A percentile compares a stretch with the other conserved stretches of the same genome.
Conservation (phyloP, 139 green algal species). For the Tetradesmus obliquus region DNA sequence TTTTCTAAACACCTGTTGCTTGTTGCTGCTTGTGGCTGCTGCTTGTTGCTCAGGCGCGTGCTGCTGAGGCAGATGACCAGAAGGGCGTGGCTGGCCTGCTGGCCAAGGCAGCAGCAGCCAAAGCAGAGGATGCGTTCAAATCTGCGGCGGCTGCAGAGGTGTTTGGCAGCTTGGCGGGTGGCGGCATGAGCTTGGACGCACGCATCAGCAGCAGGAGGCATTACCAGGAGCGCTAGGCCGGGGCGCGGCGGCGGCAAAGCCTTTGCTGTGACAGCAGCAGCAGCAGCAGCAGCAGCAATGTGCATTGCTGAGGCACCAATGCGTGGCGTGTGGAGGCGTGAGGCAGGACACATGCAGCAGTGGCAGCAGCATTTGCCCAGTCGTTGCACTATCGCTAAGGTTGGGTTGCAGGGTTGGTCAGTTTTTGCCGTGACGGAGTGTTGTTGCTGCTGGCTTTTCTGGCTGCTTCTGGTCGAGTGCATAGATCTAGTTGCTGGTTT, state of each 20-base stretch:
- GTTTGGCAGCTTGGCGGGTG: slow-evolving; percentile 49
- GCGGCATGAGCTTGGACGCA: slow-evolving; percentile 51
- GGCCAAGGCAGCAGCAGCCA: slow-evolving; percentile 21
- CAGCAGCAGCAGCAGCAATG: neutral
- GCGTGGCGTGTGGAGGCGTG: neutral
- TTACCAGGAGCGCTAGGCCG: slow-evolving; percentile 47
- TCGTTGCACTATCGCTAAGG: neutral
- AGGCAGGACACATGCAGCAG: neutral
- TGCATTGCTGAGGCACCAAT: neutral
- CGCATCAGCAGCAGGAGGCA: slow-evolving; percentile 63
- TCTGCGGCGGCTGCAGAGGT: slow-evolving; percentile 60
- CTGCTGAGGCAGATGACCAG: slow-evolving; percentile 45
- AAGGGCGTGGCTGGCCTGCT: slow-evolving; percentile 31
- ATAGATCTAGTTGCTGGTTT: too few species aligned
- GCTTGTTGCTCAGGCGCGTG: slow-evolving; percentile 42
- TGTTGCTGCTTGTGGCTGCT: neutral
- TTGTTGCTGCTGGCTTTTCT: too few species aligned
- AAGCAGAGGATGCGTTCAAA: slow-evolving; percentile 61
- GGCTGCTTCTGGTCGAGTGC: too few species aligned
- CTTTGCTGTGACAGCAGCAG: neutral
- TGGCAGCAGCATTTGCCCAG: neutral
- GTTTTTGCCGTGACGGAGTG: too few species aligned
- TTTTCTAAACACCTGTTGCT: neutral
- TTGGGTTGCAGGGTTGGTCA: too few species aligned
- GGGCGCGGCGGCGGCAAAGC: neutral